Evolutionary conservation across 257 asterid species (phyloP), one percentile per base, ranked within the genome.

Genomic region (Euphrasia confusa): DNA sequence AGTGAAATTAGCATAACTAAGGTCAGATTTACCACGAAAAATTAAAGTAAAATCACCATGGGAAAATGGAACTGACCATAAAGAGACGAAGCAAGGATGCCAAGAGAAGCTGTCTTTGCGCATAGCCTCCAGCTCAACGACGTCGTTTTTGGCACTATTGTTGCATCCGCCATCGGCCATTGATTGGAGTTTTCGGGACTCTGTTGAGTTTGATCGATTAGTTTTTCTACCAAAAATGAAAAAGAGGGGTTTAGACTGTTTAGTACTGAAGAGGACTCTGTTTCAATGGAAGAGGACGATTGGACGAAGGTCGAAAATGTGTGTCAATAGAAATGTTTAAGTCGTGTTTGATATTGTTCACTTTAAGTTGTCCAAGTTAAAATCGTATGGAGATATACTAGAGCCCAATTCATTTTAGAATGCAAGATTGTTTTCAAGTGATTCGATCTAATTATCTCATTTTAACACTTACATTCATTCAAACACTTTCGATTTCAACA

Each of bases 51-150:
- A 13, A 14, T 2, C 5, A 4, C 17, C 7, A 50, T 1, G 12
- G 60, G 57, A 8, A 57, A 55, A 39, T 17, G 50, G 40, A 66
- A 48, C 66, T 18, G 42, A 80, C 93, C 93, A 45, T 57, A 78
- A 76, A 53, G 89, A 82, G 68, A 84, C 75, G 70, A 53, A 69
- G 78, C 89, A 84, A 47, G 85, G 89, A 47, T 80, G 86, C 93
- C 93, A 84, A 10, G 93, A 82, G 73, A 65, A 74, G 77, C 77
- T 74, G 57, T 60, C 79, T 69, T 69, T 78, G 63, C 77, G 76
- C 89, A 74, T 72, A 33, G 74, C 86, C 59, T 80, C 84, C 61
- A 82, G 88, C 77, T 74, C 76, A 58, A 68, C 75, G 77, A 40
- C 65, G 60, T 65, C 78, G 75, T 63, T 58, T 44, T 32, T 54